Base-by-base conservation (phyloP, 163 green algal genomes). In the Prototheca cutis region DNA sequence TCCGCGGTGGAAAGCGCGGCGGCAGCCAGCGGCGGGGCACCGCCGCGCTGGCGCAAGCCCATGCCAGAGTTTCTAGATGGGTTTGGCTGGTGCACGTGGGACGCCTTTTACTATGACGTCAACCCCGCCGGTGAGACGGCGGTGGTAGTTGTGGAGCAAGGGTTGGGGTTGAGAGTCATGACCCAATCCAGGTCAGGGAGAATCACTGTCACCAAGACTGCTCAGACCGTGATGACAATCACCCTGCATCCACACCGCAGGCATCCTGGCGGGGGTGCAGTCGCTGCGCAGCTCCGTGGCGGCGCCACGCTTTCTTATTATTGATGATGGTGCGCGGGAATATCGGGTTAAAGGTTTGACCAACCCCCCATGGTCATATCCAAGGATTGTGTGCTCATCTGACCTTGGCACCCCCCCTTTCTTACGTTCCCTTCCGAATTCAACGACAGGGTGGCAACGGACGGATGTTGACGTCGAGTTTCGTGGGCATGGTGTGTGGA, bases 1-100 rank as follows among this genome's bases (percentile, higher is more conserved):
- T 54, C 56, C 21, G 83, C 65, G 15, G 78, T 90, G 18, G 67
- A 72, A 5, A 67, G 66, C 4, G 83, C 80, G 5, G 81, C 80
- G 3, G 55, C 62, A 2, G 59, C 92, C 2, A 49, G 23, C 39
- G 58, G 58, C 10, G 47, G 47, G n/a, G 47, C n/a, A 27, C n/a
- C 10, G 21, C 23, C 47, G 3, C 76, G 81, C 33, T 55, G 40
- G 4, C 40, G 66, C 13, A 93, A 93, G 76, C 28, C 60, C n/a
- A 67, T 93, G 57, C 87, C 88, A 0, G 48, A 72, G 39, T 83
- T 66, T 15, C 65, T 93, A 24, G 88, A 98, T 55, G 74, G 80
- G 39, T 97, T 98, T 81, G 89, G 90, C n/a, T 87, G 83, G 87
- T 97, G 90, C 81, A 97, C 91, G 3, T 98, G 91, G 91, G 91